Base-by-base conservation (phyloP, 1,284 basidiomycete species). In the Leccinum pachyderme region DNA sequence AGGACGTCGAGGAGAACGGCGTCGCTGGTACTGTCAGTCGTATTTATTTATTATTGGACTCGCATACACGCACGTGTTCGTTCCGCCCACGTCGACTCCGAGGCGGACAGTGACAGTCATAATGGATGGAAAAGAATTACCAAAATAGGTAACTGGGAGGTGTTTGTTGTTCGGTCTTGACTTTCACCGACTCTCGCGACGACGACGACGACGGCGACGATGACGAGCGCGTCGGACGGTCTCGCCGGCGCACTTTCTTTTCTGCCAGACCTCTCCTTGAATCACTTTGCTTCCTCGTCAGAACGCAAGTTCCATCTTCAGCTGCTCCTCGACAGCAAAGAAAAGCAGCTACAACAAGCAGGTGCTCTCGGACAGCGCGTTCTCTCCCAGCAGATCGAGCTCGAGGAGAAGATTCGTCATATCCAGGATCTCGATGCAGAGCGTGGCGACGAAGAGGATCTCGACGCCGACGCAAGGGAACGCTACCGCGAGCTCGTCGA, bases 321-420 rank as follows among this genome's bases (percentile, higher is more conserved):
- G 65, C 76, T 76, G 54, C 83, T 95, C 57, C 82, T 97, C 60
- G 90, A 93, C 74, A 81, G 78, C 72, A 97, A 97, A 77, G 89
- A 93, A 70, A 84, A 86, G 67, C 93, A 97, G 71, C 86, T 96
- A 44, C 87, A 93, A 61, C 89, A 93, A 61, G 91, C 93, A 7
- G 93, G 90, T 43, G 87, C 86, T 54, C 86, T 97, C 69, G 94
- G 95, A 50, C 91, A 95, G 74, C 88, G 90, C 71, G 84, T 98
- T 62, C 84, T 96, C 58, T 83, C 85, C 27, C 95, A 97, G 77
- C 93, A 93, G 72, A 86, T 90, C 74, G 92, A 96, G 70, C 83
- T 97, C 59, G 91, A 95, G 73, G 85, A 89, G 63, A 82, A 91
- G 47, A 91, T 97, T 58, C 78, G 82, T 49, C 87, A 88, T 61